phyloP scores from a whole-genome alignment of 768 basidiomycete genomes.

The Tylopilus felleus region DNA sequence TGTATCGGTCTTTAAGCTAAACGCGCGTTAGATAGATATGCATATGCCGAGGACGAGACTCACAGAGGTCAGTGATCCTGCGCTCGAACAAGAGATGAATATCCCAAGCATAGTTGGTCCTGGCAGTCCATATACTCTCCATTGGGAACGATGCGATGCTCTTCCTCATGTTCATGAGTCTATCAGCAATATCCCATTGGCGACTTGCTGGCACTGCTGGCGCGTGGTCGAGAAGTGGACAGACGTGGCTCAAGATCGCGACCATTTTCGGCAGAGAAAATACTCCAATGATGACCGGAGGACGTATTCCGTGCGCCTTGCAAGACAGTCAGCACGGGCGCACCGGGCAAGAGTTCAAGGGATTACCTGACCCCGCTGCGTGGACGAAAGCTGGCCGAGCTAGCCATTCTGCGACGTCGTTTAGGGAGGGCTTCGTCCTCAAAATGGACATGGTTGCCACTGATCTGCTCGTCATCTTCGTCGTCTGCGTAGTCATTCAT shows the following conservation, averaged over 20 bases:
- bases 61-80: conserved; percentile 75
- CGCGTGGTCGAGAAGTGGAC: conserved; percentile 21
- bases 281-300: conserved; percentile 33
- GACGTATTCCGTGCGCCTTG: conserved; percentile 11
- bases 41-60: conserved; percentile 1
- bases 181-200: conserved; percentile 44
- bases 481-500: conserved; percentile 46
- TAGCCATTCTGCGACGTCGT: conserved; percentile 37
- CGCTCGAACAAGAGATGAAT: conserved; percentile 87
- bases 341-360: background rate
- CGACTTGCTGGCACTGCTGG: conserved; percentile 29
- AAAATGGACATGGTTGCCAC: conserved; percentile 22
- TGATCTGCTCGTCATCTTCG: conserved; percentile 40
- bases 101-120: conserved; percentile 79
- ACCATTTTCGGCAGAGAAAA: conserved; percentile 45
- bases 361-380: conserved; percentile 31
- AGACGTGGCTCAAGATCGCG: conserved; percentile 34
- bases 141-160: conserved; percentile 43
- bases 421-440: conserved; percentile 28
- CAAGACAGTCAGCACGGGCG: background rate
- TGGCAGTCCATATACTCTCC: conserved; percentile 73
- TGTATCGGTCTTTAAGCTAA: conserved; percentile 74
- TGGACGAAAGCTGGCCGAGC: conserved; percentile 23
- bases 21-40: background rate
- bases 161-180: conserved; percentile 49